Evolutionary conservation across 2,329 filamentous ascomycete genomes (phyloP), one percentile per base, ranked within the genome.

Genomic region (Colletotrichum noveboracense): DNA sequence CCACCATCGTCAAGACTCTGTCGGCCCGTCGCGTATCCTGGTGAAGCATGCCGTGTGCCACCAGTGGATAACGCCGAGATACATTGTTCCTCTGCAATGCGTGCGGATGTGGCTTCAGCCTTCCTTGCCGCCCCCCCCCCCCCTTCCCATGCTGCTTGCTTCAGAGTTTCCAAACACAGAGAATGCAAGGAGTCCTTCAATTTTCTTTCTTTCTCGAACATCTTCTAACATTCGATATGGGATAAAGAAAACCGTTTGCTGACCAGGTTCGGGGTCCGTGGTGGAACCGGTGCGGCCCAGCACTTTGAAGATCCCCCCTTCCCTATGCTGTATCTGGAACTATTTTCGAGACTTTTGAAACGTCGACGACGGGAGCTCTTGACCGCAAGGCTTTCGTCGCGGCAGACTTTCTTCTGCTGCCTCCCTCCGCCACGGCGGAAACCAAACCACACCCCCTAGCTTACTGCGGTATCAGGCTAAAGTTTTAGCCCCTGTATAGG

Each of bases 341-440:
- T 60, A 75, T 68, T 55, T 60, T 68, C 58, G 26, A 73, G 64
- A 60, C 56, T 10, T 71, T 75, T 73, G 70, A 65, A 75, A 75
- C 73, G 70, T 38, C 48, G 48, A 73, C 58, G 28, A 36, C 58
- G n/a, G 52, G 36, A 34, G 24, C n/a, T n/a, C 56, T 61, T 34
- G 12, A 24, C 58, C 26, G 66, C 65, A 56, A 24, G 62, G 38
- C 16, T 56, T 55, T 66, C 28, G 38, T 38, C 36, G 64, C 64
- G 38, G 56, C 36, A 62, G 36, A 26, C 66, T 34, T 61, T 52
- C 36, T 73, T 73, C 34, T 14, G 24, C 10, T n/a, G n/a, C 36
- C 18, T 66, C 32, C 32, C n/a, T 64, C 61, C 43, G 61, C 61
- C 61, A 64, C 32, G n/a, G 43, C 43, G 43, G 43, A 48, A 48